A percentile compares a stretch with the other conserved stretches of the same genome.
These are phyloP conservation scores for Penicillium fimorum DNA, from an alignment of 495 filamentous ascomycete genomes.

Conservation along the genomic window DNA sequence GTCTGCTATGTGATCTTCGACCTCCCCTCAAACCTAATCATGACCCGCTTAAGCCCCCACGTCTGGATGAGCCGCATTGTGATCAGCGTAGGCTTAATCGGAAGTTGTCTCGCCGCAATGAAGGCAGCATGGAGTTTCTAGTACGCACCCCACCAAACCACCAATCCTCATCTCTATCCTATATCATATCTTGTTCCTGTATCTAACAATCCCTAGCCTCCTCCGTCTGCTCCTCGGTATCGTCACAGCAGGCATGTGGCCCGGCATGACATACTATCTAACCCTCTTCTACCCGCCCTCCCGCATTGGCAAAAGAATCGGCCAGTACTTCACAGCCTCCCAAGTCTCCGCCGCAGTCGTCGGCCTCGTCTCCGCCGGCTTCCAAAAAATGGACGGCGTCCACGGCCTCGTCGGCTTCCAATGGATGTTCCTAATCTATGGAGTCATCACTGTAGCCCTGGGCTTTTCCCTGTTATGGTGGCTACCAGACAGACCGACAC, in stretches of 20 bases:
- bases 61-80: conserved; percentile 95
- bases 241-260: conserved; percentile 93
- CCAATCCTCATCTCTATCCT: background rate
- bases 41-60: conserved; percentile 79
- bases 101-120: conserved; percentile 77
- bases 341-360: conserved; percentile 90
- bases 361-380: conserved; percentile 84
- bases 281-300: conserved; percentile 89
- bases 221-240: conserved; percentile 83
- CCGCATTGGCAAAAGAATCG: conserved; percentile 82
- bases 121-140: conserved; percentile 82
- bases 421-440: conserved; percentile 95
- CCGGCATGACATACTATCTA: conserved; percentile 91
- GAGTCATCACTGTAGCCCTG: conserved; percentile 66
- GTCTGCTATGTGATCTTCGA: conserved; percentile 89
- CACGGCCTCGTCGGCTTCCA: conserved; percentile 79
- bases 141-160: conserved; percentile 38
- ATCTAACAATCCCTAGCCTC: conserved; percentile 46
- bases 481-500: conserved; percentile 77
- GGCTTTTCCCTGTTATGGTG: conserved; percentile 80
- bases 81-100: conserved; percentile 79
- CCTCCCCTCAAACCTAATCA: conserved; percentile 83
- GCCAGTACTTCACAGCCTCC: conserved; percentile 83
- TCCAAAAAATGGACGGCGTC: conserved; percentile 83
- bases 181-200: background rate